Evolutionary conservation across 768 basidiomycete species (phyloP), one percentile per base, ranked within the genome.

Genomic region (Mycena vitilis): DNA sequence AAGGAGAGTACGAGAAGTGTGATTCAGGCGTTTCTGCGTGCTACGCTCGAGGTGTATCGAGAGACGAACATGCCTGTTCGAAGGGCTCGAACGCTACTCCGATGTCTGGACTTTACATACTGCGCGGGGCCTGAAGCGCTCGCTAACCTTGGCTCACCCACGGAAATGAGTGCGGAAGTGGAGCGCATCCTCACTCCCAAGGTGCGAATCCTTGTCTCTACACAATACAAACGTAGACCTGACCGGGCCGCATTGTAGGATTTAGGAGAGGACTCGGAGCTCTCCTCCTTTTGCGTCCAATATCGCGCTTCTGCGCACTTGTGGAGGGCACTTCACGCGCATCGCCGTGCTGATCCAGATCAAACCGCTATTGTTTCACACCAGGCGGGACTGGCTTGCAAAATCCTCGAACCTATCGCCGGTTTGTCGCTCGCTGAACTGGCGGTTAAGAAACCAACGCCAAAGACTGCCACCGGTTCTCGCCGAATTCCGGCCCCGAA

Each of bases 301-400:
- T 88, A 90, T 72, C 83, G 80, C 36, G 83, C 87, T 1, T 78
- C 84, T 1, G 81, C 85, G 0, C 87, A 92, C 73, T 81, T 96
- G 30, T 92, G 91, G 89, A 79, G 88, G 52, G 88, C 90, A 0
- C 79, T 96, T 22, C 89, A 93, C 73, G 85, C 88, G 22, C 93
- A 95, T 77, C 86, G 88, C 16, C 81, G 79, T 7, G 79, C 76
- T 11, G 82, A 86, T 62, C 67, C 78, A 0, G 78, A 85, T 25
- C 84, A 87, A 74, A 82, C 79, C 62, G 63, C 77, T 0, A 73
- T 83, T 2, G 83, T 93, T 48, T 78, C 85, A 10, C 73, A 79
- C n/a, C 87, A 89, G 55, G 81, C 87, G 1, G 87, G 86, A 13
- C 79, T 85, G 16, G 91, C 88, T 0, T 88, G 85, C 70, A 76